Conservation (phyloP, 805 yeast genomes). For the Myxozyma vanderwaltii region DNA sequence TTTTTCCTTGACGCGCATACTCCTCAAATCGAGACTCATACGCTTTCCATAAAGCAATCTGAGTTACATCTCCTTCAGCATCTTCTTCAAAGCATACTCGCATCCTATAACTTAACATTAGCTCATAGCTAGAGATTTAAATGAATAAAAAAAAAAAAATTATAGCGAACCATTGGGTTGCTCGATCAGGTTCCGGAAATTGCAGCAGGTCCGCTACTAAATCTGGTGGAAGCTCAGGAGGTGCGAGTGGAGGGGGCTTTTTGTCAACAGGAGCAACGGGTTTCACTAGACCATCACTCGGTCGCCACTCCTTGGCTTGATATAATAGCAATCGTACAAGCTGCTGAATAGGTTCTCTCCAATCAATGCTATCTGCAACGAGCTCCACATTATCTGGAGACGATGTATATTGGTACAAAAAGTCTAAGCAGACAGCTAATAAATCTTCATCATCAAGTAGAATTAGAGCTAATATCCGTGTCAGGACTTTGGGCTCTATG, state of each 20-base stretch:
- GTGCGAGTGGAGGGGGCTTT: constrained; percentile 63
- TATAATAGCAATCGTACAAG: constrained; percentile 35
- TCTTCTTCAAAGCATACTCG: constrained; percentile 84
- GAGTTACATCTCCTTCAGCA: constrained; percentile 83
- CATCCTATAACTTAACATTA: constrained; percentile 46
- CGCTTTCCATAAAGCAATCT: constrained; percentile 92
- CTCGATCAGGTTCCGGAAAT: constrained; percentile 83
- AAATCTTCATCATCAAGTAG: constrained; percentile 72
- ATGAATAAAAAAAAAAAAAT: background rate
- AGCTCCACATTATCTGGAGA: constrained; percentile 58
- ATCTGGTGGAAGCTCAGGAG: constrained; percentile 61
- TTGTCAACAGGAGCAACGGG: constrained; percentile 52
- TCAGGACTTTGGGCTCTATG: constrained; percentile 52
- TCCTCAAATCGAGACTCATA: constrained; percentile 84
- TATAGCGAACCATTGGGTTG: constrained; percentile 70
- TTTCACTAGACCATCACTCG: constrained; percentile 43
- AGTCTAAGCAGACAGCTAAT: constrained; percentile 71
- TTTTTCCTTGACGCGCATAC: constrained; percentile 54
- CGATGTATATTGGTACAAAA: constrained; percentile 77
- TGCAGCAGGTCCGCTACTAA: constrained; percentile 62
- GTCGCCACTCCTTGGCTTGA: constrained; percentile 27
- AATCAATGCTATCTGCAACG: constrained; percentile 51
- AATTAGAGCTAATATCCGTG: constrained; percentile 59
- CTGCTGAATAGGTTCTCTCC: constrained; percentile 47
- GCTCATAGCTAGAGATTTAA: too few species aligned